Percentiles rank a stretch among this genome's conserved stretches.
phyloP scores from a whole-genome alignment of 345 rosid species.

The Bretschneidera sinensis region DNA sequence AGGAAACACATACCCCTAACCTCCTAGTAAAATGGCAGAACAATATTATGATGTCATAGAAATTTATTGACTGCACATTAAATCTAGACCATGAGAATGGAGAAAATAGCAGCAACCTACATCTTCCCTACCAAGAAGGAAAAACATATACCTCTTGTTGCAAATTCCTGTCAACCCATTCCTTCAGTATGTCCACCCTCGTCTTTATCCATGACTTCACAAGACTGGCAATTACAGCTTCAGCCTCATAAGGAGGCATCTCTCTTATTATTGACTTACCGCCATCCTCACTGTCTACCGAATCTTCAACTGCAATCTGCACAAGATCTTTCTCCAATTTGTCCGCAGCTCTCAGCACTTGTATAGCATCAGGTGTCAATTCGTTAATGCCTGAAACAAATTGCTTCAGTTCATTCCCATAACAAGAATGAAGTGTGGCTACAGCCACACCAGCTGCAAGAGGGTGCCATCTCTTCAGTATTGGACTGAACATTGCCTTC shows the following conservation, averaged over 20 bases:
- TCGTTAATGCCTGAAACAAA: slow-evolving; percentile 70
- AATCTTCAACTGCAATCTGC: slow-evolving; percentile 94
- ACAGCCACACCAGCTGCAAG: slow-evolving; percentile 92
- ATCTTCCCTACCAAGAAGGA: too few species aligned
- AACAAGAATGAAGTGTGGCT: slow-evolving; percentile 92
- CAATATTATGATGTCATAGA: too few species aligned
- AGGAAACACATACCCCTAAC: too few species aligned
- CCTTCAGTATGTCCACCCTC: slow-evolving; percentile 78
- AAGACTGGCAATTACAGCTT: slow-evolving; percentile 64
- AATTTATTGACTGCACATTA: too few species aligned
- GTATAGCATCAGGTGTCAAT: slow-evolving; percentile 83
- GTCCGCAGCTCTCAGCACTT: slow-evolving; percentile 90
- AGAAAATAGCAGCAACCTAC: too few species aligned
- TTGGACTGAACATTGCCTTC: slow-evolving; percentile 79
- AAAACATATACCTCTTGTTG: slow-evolving; percentile 65
- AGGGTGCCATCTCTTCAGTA: slow-evolving; percentile 92
- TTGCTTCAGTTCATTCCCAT: slow-evolving; percentile 64
- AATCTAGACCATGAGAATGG: too few species aligned
- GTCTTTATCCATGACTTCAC: slow-evolving; percentile 79
- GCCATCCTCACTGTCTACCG: slow-evolving; percentile 96
- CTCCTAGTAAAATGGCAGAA: too few species aligned
- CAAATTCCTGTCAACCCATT: slow-evolving; percentile 81
- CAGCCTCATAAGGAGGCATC: slow-evolving; percentile 98
- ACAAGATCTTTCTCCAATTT: slow-evolving; percentile 96
- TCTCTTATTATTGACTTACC: slow-evolving; percentile 94